A percentile compares a stretch with the other conserved stretches of the same genome.
Conservation (phyloP, 2,329 filamentous ascomycete genomes). For the Grosmannia serpens region DNA sequence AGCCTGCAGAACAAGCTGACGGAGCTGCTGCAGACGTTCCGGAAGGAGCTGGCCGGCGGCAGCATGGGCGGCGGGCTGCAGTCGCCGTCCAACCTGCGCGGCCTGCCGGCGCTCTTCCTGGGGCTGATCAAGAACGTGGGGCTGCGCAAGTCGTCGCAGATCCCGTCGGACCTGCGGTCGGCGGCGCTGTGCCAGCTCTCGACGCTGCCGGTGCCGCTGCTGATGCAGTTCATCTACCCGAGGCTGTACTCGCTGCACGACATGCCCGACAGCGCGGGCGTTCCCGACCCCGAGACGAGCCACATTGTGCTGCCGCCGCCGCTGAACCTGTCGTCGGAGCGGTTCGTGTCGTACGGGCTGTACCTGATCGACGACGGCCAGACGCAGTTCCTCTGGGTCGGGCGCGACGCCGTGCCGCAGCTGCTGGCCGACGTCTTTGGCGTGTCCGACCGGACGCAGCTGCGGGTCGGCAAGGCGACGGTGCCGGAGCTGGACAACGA, state of each 20-base stretch:
- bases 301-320: conserved; percentile 80
- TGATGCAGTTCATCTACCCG: conserved; percentile 89
- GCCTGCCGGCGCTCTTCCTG: conserved; percentile 80
- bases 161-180: conserved; percentile 85
- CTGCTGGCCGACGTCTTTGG: conserved; percentile 86
- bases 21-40: conserved; percentile 88
- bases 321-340: conserved; percentile 77
- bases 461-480: conserved; percentile 83
- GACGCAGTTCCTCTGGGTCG: conserved; percentile 95
- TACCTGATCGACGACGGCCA: conserved; percentile 97
- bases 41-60: conserved; percentile 90
- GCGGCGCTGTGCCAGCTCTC: conserved; percentile 90
- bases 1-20: conserved; percentile 83
- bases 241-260: conserved; percentile 81
- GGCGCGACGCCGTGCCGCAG: conserved; percentile 83
- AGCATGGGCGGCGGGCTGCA: conserved; percentile 93
- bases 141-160: conserved; percentile 83
- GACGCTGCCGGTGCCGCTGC: conserved; percentile 75
- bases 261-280: conserved; percentile 88
- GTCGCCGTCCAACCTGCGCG: conserved; percentile 85
- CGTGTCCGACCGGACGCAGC: conserved; percentile 65
- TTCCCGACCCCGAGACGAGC: conserved; percentile 74
- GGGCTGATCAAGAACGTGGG: conserved; percentile 94
- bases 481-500: conserved; percentile 86
- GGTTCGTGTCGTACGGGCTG: conserved; percentile 77